Base-by-base conservation (phyloP, 108 stramenopile species). In the Chaetoceros muelleri region DNA sequence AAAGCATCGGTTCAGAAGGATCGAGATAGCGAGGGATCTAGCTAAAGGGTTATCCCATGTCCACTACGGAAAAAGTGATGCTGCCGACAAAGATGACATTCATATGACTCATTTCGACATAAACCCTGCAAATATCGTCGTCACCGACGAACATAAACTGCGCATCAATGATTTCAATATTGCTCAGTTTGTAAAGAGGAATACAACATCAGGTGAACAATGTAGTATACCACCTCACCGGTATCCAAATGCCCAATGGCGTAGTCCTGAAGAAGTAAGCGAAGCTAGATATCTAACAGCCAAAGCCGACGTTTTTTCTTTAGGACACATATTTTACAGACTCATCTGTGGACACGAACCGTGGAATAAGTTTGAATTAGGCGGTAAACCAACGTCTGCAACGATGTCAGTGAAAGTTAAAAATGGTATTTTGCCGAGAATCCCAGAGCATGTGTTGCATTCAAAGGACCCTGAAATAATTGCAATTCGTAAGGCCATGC, bases 141-240 rank as follows among this genome's bases (percentile, higher is more conserved):
- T 87, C 10, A 71, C 70, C 44, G 48, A 74, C 10, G 70, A 61
- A 44, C 75, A 76, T 0, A 78, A 76, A 0, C 61, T 82, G 18
- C 82, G 82, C 58, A 53, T 87, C 10, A 87, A 87, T 52, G 85
- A 87, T 59, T 87, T 87, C 58, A 87, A 87, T 48, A 81, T 82
- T 74, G 85, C 79, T 1, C 75, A 78, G 48, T 55, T 78, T 48
- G 74, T 76, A 16, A 62, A 60, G 69, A 78, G 80, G 79, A 82
- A 82, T 58, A 76, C 62, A 13, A 76, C 75, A 1, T 72, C 71
- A 25, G 69, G 76, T 45, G 55, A 58, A 58, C 60, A 73, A 7
- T 87, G 85, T 54, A 81, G 81, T 17, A 80, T 87, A 29, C 74
- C 79, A 13, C 65, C 79, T 0, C 81, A 40, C 13, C 26, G 78